Percentiles rank a stretch among this genome's conserved stretches.
Evolutionary conservation across 2,329 filamentous ascomycete species (phyloP).

Genomic region (Exophiala sp.): DNA sequence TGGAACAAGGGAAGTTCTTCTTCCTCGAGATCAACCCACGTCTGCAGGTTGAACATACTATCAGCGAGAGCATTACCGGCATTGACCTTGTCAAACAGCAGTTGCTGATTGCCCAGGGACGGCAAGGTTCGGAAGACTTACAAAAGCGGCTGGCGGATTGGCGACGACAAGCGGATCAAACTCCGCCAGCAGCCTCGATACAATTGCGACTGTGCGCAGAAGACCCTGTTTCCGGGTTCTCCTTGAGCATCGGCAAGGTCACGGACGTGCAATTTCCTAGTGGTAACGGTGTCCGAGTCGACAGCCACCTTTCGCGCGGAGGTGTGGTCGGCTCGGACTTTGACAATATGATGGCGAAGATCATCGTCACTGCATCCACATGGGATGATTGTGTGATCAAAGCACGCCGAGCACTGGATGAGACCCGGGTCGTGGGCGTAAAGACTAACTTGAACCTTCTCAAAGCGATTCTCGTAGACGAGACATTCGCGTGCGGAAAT

Average conservation of each 20-base stretch:
- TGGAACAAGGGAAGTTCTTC: constrained; percentile 48
- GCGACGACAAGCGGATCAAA: constrained; percentile 30
- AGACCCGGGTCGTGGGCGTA: constrained; percentile 55
- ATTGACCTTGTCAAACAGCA: constrained; percentile 56
- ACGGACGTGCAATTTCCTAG: constrained; percentile 52
- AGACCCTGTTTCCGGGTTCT: constrained; percentile 51
- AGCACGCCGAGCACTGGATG: constrained; percentile 53
- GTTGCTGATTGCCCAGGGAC: constrained; percentile 53
- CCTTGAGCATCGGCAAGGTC: constrained; percentile 60
- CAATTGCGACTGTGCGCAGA: constrained; percentile 59
- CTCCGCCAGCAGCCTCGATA: constrained; percentile 47
- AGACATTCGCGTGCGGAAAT: constrained; percentile 46
- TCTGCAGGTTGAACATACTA: constrained; percentile 61
- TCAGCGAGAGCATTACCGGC: constrained; percentile 55
- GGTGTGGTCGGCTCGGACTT: constrained; percentile 54
- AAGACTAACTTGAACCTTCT: constrained; percentile 58
- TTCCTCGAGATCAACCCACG: constrained; percentile 62
- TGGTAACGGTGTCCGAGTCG: constrained; percentile 57
- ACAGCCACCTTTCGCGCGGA: constrained; percentile 51
- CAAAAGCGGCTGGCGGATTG: constrained; percentile 29
- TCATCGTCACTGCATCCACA: constrained; percentile 54
- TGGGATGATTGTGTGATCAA: constrained; percentile 55
- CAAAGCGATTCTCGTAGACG: constrained; percentile 50
- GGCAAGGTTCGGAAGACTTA: constrained; percentile 35
- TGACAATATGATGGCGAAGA: constrained; percentile 58